Base-by-base conservation (phyloP, 495 filamentous ascomycete species). In the Usnea hakonensis region DNA sequence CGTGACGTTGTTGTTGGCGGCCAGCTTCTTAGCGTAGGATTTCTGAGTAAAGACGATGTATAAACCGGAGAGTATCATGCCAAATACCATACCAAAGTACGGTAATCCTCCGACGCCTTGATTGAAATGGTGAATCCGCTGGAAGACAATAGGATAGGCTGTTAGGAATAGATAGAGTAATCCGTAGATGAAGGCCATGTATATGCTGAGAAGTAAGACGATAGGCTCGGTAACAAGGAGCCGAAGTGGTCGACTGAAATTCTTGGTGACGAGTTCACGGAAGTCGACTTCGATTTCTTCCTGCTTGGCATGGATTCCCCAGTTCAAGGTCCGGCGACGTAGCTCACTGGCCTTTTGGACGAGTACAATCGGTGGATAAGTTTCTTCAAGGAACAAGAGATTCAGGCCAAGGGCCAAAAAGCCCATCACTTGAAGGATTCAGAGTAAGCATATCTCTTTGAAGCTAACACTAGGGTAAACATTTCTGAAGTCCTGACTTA, bases 301-400 rank as follows among this genome's bases (percentile, higher is more conserved):
- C 72, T 95, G 89, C 70, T 91, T 95, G 53, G 91, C 89, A 75
- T 95, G 90, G 65, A 96, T 95, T 52, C 90, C 91, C 90, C 91
- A 95, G 75, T 95, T 95, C 70, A 84, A 83, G 9, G 91, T 95
- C 50, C 87, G 76, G 14, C 89, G 88, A 54, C 91, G 87, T 26
- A 96, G 78, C 59, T 91, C 85, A 1, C 81, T 72, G 7, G 91
- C 91, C 73, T 95, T 95, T 32, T 76, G 71, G 55, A 94, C 81
- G 0, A 95, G 79, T 57, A 95, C 85, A 5, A 90, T 77, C 0
- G 91, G 90, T 21, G 90, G 89, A 68, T 95, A 96, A 0, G 90
- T 89, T 74, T 96, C 91, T 64, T 83, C 62, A 35, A 95, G 77
- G 76, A 91, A 90, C 60, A 92, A 37, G 3, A 92, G 58, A 67